Base-by-base conservation (phyloP, 257 asterid genomes). In the Solanum habrochaites region DNA sequence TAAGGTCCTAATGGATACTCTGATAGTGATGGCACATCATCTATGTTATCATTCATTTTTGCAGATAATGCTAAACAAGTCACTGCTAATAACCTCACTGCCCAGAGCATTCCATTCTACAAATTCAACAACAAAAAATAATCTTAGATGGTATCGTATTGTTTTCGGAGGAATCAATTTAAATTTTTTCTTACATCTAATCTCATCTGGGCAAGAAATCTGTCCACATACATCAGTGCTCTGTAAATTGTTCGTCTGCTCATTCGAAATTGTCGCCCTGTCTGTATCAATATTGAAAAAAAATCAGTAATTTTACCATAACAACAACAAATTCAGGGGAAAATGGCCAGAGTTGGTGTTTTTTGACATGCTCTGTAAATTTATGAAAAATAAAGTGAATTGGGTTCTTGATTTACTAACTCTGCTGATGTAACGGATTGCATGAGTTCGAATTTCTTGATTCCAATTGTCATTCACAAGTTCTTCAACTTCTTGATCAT, bases 51-150 rank as follows among this genome's bases (percentile, higher is more conserved):
- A 40, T 92, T 95, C 95, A 92, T 87, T 82, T 94, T 96, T 16
- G 97, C 95, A 7, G 98, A 96, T 70, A 96, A 43, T 14, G 96
- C 92, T 14, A 96, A 85, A 75, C 98, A 95, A 2, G 93, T 93
- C 67, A 94, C 73, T 60, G 94, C 90, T 25, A 93, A 39, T 75
- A 96, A 66, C 13, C 86, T 85, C 47, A 93, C 29, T 15, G 93
- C 92, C 98, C 96, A 90, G 12, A 40, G 29, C 31, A 90, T 58
- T 7, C 87, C 92, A 12, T 7, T 86, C 95, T 94, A 21, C 43
- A 47, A 18, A 11, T 31, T 32, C 5, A 23, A 4, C 1, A 74
- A 6, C 29, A 23, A n/a, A 31, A 67, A 2, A 49, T 32, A 32
- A 32, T 32, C 35, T 32, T 32, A 32, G 35, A 32, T 32, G 35